phyloP scores from a whole-genome alignment of 2,329 filamentous ascomycete genomes.

The Coniella lustricola region DNA sequence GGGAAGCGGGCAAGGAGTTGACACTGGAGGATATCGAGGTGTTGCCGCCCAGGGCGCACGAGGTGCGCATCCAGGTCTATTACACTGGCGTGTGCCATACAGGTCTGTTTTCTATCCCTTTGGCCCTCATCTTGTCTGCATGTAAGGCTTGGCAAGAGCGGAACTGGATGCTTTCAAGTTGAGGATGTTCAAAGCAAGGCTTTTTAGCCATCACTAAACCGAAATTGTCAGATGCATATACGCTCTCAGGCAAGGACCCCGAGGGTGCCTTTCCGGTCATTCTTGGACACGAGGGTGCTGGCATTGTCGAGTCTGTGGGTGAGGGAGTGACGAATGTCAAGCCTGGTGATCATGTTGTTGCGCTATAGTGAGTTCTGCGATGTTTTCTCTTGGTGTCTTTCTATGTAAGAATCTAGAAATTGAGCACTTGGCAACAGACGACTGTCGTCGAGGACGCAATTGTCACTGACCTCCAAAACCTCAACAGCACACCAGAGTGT shows the following conservation, averaged over 20 bases:
- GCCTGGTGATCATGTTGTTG: slow-evolving; percentile 83
- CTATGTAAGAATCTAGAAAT: slow-evolving; percentile 10
- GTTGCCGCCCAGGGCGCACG: slow-evolving; percentile 76
- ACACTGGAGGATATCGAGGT: slow-evolving; percentile 91
- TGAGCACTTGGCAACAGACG: neutral
- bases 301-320: slow-evolving; percentile 86
- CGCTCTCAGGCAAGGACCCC: slow-evolving; percentile 90
- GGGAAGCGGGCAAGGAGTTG: slow-evolving; percentile 89
- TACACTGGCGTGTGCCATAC: slow-evolving; percentile 99
- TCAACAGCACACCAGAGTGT: slow-evolving; percentile 82
- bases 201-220: too few species aligned
- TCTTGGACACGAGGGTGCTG: slow-evolving; percentile 84
- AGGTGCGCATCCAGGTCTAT: slow-evolving; percentile 94
- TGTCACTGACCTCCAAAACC: neutral
- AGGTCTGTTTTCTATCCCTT: slow-evolving; percentile 23
- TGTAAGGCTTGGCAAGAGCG: too few species aligned
- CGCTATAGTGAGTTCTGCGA: slow-evolving; percentile 62
- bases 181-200: too few species aligned
- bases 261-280: slow-evolving; percentile 90
- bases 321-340: slow-evolving; percentile 95
- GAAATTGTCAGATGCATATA: slow-evolving; percentile 70
- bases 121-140: neutral
- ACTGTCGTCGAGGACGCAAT: neutral
- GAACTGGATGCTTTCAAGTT: neutral
- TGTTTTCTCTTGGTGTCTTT: neutral